These are phyloP conservation scores for Ustilago xerochloae DNA, from an alignment of 1,284 basidiomycete genomes.

Conservation along the genomic window DNA sequence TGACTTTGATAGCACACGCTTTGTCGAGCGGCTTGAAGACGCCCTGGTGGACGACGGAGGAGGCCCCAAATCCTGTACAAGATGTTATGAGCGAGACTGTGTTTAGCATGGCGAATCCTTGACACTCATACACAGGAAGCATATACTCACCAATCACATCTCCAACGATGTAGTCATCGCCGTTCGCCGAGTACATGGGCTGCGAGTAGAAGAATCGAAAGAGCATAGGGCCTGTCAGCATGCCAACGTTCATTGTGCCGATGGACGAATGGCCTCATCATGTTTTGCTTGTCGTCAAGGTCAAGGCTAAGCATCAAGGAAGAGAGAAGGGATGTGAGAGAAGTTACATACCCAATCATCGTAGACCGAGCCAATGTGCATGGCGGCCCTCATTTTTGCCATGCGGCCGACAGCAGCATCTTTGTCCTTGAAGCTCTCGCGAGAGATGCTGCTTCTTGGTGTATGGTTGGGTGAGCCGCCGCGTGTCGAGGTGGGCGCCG, in stretches of 20 bases:
- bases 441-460: slow-evolving; percentile 26
- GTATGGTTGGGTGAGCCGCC: slow-evolving; percentile 23
- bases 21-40: slow-evolving; percentile 72
- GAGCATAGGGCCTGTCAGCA: slow-evolving; percentile 3
- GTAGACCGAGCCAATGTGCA: slow-evolving; percentile 79
- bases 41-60: slow-evolving; percentile 85
- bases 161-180: slow-evolving; percentile 61
- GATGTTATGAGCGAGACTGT: not conserved
- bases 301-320: too few species aligned
- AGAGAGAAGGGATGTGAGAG: not conserved
- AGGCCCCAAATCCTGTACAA: slow-evolving; percentile 80
- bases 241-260: not conserved
- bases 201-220: slow-evolving; percentile 1
- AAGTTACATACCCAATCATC: slow-evolving; percentile 76
- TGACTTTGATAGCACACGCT: slow-evolving; percentile 84
- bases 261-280: too few species aligned
- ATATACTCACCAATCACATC: slow-evolving; percentile 52
- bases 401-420: slow-evolving; percentile 17
- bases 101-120: not conserved
- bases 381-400: slow-evolving; percentile 51
- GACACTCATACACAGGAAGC: not conserved
- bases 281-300: too few species aligned
- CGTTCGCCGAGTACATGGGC: slow-evolving; percentile 47
- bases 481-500: slow-evolving; percentile 21
- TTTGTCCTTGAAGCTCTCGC: slow-evolving; percentile 28